Evolutionary conservation across 441 rosid genomes (phyloP), one percentile per base, ranked within the genome.

Genomic region (Dalechampia spathulata): DNA sequence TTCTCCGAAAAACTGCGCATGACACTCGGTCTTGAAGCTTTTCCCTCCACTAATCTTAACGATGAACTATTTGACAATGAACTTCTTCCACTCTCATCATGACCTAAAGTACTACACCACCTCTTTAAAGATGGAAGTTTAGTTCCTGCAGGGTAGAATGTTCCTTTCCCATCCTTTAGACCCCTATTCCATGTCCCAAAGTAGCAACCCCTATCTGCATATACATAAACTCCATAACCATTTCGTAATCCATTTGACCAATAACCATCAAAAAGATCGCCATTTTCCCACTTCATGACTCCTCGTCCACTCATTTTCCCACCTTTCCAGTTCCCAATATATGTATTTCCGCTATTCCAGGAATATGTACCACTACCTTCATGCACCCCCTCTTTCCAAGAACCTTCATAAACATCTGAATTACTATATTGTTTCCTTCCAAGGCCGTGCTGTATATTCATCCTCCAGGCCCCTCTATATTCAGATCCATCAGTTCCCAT

Each of bases 271-370:
- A 69, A 93, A 23, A 79, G 57, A 74, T 93, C 99, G 36, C 99
- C 93, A 46, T 78, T 85, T 28, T 25, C 78, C 99, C 99, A 93
- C 67, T 80, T 84, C 96, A 93, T 90, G 49, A 85, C 77, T 48
- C 99, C 99, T 78, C 85, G 79, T 10, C 99, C 99, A 63, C 71
- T 70, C 96, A 93, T 83, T 76, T 67, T 78, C 57, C 99, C 91
- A 25, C 61, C 75, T 78, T 81, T 93, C 97, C 97, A 93, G 37
- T 71, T 81, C 61, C 99, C 99, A 26, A 77, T 68, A 42, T 87
- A 93, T 19, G 72, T 72, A 55, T 90, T 87, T 20, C 97, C 97
- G 44, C 61, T 79, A 51, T 47, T 79, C 97, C 99, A 93, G 61
- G 72, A 75, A 69, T 87, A 93, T 52, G 72, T 75, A 43, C 99